These are phyloP conservation scores for Neurospora sp. DNA, from an alignment of 2,329 filamentous ascomycete species.

Conservation along the genomic window DNA sequence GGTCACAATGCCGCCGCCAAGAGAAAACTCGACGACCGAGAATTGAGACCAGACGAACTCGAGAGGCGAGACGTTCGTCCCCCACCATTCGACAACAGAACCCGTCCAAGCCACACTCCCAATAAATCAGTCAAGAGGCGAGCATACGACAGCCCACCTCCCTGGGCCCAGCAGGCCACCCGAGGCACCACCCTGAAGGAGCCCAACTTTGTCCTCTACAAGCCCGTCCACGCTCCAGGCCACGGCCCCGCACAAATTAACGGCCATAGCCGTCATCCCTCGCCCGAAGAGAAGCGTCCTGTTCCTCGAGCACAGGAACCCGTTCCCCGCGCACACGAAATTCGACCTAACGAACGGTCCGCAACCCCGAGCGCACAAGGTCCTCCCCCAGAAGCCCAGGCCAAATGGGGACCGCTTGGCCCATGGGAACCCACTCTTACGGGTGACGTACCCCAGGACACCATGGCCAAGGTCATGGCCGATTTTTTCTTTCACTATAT, in stretches of 20 bases:
- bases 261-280: conserved; percentile 35
- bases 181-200: conserved; percentile 29
- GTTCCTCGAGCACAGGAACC: conserved; percentile 10
- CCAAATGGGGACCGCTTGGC: conserved; percentile 30
- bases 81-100: conserved; percentile 36
- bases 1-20: conserved; percentile 32
- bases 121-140: conserved; percentile 24
- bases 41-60: conserved; percentile 40
- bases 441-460: conserved; percentile 60
- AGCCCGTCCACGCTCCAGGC: conserved; percentile 19
- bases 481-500: conserved; percentile 72
- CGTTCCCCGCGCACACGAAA: conserved; percentile 11
- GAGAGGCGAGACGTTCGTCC: conserved; percentile 39
- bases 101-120: conserved; percentile 25
- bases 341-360: conserved; percentile 1
- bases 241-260: conserved; percentile 23
- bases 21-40: conserved; percentile 38
- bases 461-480: conserved; percentile 65
- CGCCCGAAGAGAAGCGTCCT: conserved; percentile 35
- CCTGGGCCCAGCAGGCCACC: conserved; percentile 38
- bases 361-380: conserved; percentile 14
- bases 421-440: conserved; percentile 61
- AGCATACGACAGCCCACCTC: conserved; percentile 29
- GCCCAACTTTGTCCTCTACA: conserved; percentile 37
- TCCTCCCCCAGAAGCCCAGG: conserved; percentile 9